Percentiles rank a stretch among this genome's conserved stretches.
phyloP scores from a whole-genome alignment of 1,284 basidiomycete genomes.

The Moesziomyces parantarcticus region DNA sequence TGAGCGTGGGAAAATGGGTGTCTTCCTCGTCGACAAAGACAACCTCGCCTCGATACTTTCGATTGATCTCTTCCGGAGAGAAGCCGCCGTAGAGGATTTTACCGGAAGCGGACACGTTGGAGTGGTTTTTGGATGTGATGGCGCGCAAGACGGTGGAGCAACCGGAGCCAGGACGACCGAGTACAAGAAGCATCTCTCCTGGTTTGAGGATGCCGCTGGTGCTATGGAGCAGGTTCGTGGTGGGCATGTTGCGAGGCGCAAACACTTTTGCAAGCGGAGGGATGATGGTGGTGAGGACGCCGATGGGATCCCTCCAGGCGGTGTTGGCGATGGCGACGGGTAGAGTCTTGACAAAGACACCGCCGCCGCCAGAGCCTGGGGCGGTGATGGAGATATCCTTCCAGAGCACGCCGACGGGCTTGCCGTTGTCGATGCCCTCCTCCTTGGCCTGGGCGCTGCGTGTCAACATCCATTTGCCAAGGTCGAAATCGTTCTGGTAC shows the following conservation, averaged over 20 bases:
- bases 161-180: slow-evolving; percentile 58
- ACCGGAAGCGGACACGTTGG: slow-evolving; percentile 38
- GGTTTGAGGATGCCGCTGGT: slow-evolving; percentile 52
- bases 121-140: slow-evolving; percentile 50
- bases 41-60: slow-evolving; percentile 56
- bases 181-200: slow-evolving; percentile 61
- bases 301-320: slow-evolving; percentile 50
- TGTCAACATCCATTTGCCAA: slow-evolving; percentile 49
- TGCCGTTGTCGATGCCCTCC: slow-evolving; percentile 46
- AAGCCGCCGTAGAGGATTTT: slow-evolving; percentile 58
- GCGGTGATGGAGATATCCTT: slow-evolving; percentile 47
- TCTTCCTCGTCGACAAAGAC: slow-evolving; percentile 54
- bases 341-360: slow-evolving; percentile 58
- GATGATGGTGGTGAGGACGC: slow-evolving; percentile 44
- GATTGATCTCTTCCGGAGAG: slow-evolving; percentile 33
- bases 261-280: slow-evolving; percentile 36
- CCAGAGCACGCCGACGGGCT: slow-evolving; percentile 60
- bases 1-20: slow-evolving; percentile 58
- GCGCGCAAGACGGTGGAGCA: slow-evolving; percentile 55
- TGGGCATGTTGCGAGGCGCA: slow-evolving; percentile 27
- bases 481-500: slow-evolving; percentile 43
- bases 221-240: slow-evolving; percentile 41
- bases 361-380: slow-evolving; percentile 47
- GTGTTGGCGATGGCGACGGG: slow-evolving; percentile 57
- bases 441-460: slow-evolving; percentile 40